Evolutionary conservation across 2,329 filamentous ascomycete genomes (phyloP).

Genomic region (Coniochaeta sp.): DNA sequence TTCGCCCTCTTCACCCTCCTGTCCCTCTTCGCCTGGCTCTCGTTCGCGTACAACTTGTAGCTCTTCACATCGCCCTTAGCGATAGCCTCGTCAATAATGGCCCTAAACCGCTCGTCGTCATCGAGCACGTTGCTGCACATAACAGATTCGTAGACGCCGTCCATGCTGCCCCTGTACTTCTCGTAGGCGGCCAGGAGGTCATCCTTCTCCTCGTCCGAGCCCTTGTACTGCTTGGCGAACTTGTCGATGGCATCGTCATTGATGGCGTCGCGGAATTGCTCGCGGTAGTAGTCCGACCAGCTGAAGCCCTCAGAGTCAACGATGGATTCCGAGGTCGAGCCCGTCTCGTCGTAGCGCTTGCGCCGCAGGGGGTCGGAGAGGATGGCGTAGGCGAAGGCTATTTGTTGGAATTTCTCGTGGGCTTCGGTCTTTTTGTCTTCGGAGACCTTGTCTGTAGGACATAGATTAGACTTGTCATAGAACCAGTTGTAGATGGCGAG

Average conservation of each 20-base stretch:
- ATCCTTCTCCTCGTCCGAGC: constrained; percentile 73
- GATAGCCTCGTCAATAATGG: constrained; percentile 77
- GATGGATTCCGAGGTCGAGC: constrained; percentile 78
- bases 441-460: constrained; percentile 64
- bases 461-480: not conserved
- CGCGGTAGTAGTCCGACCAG: constrained; percentile 85
- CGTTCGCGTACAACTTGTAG: constrained; percentile 64
- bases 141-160: constrained; percentile 68
- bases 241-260: constrained; percentile 67
- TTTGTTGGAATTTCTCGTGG: constrained; percentile 75
- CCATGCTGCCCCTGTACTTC: constrained; percentile 66
- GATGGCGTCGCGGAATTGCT: constrained; percentile 73
- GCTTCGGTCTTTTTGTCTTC: constrained; percentile 63
- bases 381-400: constrained; percentile 91
- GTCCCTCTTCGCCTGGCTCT: constrained; percentile 59
- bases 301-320: constrained; percentile 74
- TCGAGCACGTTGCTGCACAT: constrained; percentile 80
- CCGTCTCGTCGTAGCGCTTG: constrained; percentile 81
- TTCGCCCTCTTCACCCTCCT: constrained; percentile 54
- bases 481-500: not conserved
- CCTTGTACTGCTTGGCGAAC: constrained; percentile 74
- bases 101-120: constrained; percentile 79
- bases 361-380: constrained; percentile 78
- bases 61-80: constrained; percentile 56
- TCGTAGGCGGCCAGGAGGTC: constrained; percentile 75